phyloP scores from a whole-genome alignment of 2,329 filamentous ascomycete species.

The Pseudogymnoascus sp. region DNA sequence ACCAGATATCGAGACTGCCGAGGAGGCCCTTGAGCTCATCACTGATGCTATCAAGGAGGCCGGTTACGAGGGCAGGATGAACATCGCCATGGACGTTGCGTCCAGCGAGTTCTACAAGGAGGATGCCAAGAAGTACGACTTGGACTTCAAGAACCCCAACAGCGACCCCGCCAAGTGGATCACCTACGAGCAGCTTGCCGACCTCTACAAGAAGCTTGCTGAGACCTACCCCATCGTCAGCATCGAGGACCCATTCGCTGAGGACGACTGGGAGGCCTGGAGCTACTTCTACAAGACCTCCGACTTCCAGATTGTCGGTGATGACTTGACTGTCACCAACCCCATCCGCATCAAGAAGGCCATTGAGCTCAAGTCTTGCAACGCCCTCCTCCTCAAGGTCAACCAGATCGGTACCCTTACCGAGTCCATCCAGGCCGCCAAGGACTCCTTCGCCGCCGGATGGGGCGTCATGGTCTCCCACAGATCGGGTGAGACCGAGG shows the following conservation, averaged over 20 bases:
- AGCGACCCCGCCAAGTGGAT: slow-evolving; percentile 95
- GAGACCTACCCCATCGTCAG: slow-evolving; percentile 97
- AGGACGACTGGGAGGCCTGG: slow-evolving; percentile 99
- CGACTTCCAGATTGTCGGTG: slow-evolving; percentile 96
- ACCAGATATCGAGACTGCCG: slow-evolving; percentile 93
- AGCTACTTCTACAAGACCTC: slow-evolving; percentile 99
- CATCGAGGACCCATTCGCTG: slow-evolving; percentile 98
- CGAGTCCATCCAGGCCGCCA: slow-evolving; percentile 97
- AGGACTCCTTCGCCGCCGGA: slow-evolving; percentile 89
- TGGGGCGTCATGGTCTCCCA: slow-evolving; percentile 99
- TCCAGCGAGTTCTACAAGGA: slow-evolving; percentile 99
- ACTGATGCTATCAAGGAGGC: slow-evolving; percentile 87
- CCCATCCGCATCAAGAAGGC: slow-evolving; percentile 98
- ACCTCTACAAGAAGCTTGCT: slow-evolving; percentile 76
- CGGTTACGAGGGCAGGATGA: slow-evolving; percentile 91
- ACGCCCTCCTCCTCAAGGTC: slow-evolving; percentile 96
- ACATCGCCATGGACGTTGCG: slow-evolving; percentile 98
- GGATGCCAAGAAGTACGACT: slow-evolving; percentile 97
- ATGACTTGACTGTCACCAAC: slow-evolving; percentile 99
- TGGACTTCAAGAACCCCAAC: slow-evolving; percentile 99
- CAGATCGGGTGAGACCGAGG: slow-evolving; percentile 97
- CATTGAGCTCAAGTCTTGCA: slow-evolving; percentile 97
- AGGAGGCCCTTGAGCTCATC: slow-evolving; percentile 96
- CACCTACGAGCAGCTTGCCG: slow-evolving; percentile 94
- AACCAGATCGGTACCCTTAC: slow-evolving; percentile 99